Evolutionary conservation across 495 filamentous ascomycete genomes (phyloP).

Genomic region (Articulospora tetracladia): DNA sequence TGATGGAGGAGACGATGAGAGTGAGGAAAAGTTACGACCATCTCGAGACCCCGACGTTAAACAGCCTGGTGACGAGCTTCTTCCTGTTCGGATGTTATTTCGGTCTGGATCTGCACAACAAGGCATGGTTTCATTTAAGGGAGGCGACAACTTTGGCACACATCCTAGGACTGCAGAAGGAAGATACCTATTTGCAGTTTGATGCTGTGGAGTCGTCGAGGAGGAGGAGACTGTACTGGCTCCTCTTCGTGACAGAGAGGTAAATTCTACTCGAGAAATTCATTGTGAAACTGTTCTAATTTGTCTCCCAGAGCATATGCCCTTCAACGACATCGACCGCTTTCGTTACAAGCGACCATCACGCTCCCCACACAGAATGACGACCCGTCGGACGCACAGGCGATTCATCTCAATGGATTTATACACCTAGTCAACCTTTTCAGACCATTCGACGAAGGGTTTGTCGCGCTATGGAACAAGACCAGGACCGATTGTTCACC

Average conservation of each 20-base stretch:
- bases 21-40: slow-evolving; percentile 74
- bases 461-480: slow-evolving; percentile 73
- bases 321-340: slow-evolving; percentile 67
- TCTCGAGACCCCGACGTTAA: slow-evolving; percentile 63
- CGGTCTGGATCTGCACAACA: slow-evolving; percentile 65
- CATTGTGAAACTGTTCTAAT: slow-evolving; percentile 26
- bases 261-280: slow-evolving; percentile 26
- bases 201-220: slow-evolving; percentile 50
- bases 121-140: slow-evolving; percentile 70
- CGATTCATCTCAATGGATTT: slow-evolving; percentile 53
- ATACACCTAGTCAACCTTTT: slow-evolving; percentile 64
- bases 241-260: slow-evolving; percentile 70
- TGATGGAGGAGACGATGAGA: slow-evolving; percentile 72
- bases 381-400: slow-evolving; percentile 53
- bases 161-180: slow-evolving; percentile 58
- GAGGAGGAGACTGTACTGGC: slow-evolving; percentile 63
- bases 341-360: slow-evolving; percentile 52
- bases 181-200: slow-evolving; percentile 52
- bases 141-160: slow-evolving; percentile 63
- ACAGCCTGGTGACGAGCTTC: slow-evolving; percentile 71
- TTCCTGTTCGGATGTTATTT: slow-evolving; percentile 77
- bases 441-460: slow-evolving; percentile 66
- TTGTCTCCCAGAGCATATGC: slow-evolving; percentile 54
- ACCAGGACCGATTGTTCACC: slow-evolving; percentile 52
- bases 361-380: slow-evolving; percentile 61